Evolutionary conservation across 1,139 yeast genomes (phyloP).

Genomic region (Pichia sp.): DNA sequence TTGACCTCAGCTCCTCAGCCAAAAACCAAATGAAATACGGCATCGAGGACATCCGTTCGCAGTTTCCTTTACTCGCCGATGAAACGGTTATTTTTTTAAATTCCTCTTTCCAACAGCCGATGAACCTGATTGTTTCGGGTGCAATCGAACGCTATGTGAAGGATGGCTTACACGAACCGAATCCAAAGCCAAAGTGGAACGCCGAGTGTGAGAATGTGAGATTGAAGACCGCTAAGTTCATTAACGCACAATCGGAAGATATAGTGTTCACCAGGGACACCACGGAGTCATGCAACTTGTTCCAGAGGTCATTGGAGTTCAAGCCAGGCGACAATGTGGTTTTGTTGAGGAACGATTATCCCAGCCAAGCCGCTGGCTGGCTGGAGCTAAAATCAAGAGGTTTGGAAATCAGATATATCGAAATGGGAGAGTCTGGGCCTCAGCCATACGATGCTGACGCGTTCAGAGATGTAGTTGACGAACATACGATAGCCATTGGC

Average conservation of each 20-base stretch:
- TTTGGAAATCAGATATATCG: slow-evolving; percentile 2
- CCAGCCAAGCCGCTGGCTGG: slow-evolving; percentile 6
- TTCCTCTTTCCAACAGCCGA: slow-evolving; percentile 7
- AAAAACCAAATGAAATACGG: not conserved
- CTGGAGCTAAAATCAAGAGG: slow-evolving; percentile 1
- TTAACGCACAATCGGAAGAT: slow-evolving; percentile 4
- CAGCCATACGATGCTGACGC: slow-evolving; percentile 1
- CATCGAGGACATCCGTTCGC: not conserved
- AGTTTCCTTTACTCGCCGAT: not conserved
- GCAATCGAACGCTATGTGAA: not conserved
- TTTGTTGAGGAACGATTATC: slow-evolving; percentile 2
- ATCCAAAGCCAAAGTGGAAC: not conserved
- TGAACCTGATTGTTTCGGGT: slow-evolving; percentile 1
- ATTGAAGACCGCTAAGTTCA: not conserved
- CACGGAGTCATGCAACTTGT: slow-evolving; percentile 3
- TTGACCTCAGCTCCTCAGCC: not conserved
- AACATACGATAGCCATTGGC: slow-evolving; percentile 6
- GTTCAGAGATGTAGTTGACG: slow-evolving; percentile 3
- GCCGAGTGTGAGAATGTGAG: not conserved
- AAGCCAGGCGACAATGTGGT: slow-evolving; percentile 8
- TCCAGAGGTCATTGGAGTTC: slow-evolving; percentile 6
- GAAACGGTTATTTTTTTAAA: not conserved
- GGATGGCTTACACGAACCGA: not conserved
- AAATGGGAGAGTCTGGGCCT: not conserved
- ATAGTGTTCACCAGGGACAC: slow-evolving; percentile 7